Evolutionary conservation across 352 stramenopile genomes (phyloP), one percentile per base, ranked within the genome.

Genomic region (Blastocystis sp.): DNA sequence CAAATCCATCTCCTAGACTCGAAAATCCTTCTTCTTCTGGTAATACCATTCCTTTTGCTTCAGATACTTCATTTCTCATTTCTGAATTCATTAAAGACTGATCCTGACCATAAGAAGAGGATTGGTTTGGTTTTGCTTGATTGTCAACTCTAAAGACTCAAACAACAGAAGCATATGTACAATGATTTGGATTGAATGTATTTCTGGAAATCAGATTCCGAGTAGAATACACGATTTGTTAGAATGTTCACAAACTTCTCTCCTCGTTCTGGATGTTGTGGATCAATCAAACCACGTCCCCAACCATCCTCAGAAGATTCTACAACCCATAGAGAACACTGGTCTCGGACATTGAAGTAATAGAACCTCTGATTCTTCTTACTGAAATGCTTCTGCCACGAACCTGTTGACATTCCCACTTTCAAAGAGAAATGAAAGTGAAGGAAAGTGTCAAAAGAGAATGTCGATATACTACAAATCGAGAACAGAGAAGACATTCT

Each of bases 401-500:
- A 0, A 66, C 16, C 37, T 11, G 14, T 66, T 11, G 57, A 29
- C 27, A 37, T 21, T 11, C 11, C 19, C 57, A 21, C 57, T 29
- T 11, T 66, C 57, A 0, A 66, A 66, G n/a, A 66, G 37, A 32
- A 29, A 37, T n/a, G 24, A 66, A 7, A 66, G 24, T 11, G 21
- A 32, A 32, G 7, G n/a, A 29, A 66, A 32, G 27, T 29, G 16
- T 12, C 24, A 78, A 56, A 78, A 78, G 59, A 58, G 37, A 59
- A 80, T 80, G 69, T 80, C 69, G 0, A 80, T 80, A 46, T 46
- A 37, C 12, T 80, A 63, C 46, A 80, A 80, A 37, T 59, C 69
- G 9, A 59, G 51, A 24, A 80, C 39, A 9, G 69, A 80, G 69
- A 80, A 80, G 42, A 32, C 24, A 16, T 80, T 59, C 51, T 43